Evolutionary conservation across 305 asterid species (phyloP).

Genomic region (Stenogyne calaminthoides): DNA sequence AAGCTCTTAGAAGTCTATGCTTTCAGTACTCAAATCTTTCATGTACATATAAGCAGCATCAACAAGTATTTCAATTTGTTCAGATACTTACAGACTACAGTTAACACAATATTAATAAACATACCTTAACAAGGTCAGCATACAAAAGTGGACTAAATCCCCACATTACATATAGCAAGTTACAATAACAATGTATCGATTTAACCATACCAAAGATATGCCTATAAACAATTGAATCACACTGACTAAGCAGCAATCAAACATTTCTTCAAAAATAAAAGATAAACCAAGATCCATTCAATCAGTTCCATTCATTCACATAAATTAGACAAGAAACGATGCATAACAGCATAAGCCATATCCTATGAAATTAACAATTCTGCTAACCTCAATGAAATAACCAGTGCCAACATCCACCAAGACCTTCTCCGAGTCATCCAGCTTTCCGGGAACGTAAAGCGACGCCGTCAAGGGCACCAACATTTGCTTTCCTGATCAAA

Average conservation of each 20-base stretch:
- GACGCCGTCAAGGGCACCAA: slow-evolving; percentile 94
- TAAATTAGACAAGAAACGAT: neutral
- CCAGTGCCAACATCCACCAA: slow-evolving; percentile 98
- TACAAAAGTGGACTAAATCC: neutral
- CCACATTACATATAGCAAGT: neutral
- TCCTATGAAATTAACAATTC: neutral
- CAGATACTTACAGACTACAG: neutral
- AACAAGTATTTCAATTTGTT: neutral
- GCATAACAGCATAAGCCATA: neutral
- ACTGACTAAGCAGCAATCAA: neutral
- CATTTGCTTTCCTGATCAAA: slow-evolving; percentile 61
- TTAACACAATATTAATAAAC: neutral
- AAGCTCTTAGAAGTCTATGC: neutral
- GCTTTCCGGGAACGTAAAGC: slow-evolving; percentile 84
- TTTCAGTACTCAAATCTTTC: neutral
- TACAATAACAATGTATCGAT: neutral
- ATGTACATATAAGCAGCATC: neutral
- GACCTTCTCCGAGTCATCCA: slow-evolving; percentile 91
- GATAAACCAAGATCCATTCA: neutral
- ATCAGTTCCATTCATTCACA: neutral
- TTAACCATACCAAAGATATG: neutral
- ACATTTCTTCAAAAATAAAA: neutral
- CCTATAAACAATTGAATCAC: neutral
- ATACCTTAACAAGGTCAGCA: neutral
- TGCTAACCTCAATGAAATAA: slow-evolving; percentile 80